Conservation (phyloP, 169 alveolate species). For the Haemoproteus tartakovskyi region DNA sequence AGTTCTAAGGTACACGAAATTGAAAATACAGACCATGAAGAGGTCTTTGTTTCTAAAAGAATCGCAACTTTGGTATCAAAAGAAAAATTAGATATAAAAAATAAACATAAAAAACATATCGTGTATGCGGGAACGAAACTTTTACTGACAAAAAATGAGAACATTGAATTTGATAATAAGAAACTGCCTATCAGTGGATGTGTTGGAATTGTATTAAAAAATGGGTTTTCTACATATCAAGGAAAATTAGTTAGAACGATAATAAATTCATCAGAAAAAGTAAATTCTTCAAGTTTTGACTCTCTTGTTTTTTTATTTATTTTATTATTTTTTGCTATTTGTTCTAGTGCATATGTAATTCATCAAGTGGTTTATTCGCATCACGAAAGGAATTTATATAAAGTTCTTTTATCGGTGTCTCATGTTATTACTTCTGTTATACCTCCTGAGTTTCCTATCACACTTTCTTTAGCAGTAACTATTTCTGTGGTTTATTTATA, state of each 20-base stretch:
- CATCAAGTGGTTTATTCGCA: slow-evolving; percentile 66
- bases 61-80: slow-evolving; percentile 65
- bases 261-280: slow-evolving; percentile 90
- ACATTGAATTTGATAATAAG: slow-evolving; percentile 47
- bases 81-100: slow-evolving; percentile 48
- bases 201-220: slow-evolving; percentile 70
- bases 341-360: slow-evolving; percentile 91
- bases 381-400: slow-evolving; percentile 73
- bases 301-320: slow-evolving; percentile 90
- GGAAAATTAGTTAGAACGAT: slow-evolving; percentile 97
- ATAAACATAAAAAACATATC: slow-evolving; percentile 80
- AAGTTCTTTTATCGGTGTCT: slow-evolving; percentile 91
- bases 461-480: slow-evolving; percentile 96
- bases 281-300: slow-evolving; percentile 88
- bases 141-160: slow-evolving; percentile 78
- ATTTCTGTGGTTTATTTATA: slow-evolving; percentile 89
- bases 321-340: slow-evolving; percentile 90
- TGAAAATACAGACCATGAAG: no score
- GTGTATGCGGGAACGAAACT: slow-evolving; percentile 93
- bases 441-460: slow-evolving; percentile 99
- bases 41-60: no score
- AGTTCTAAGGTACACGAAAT: no score
- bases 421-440: slow-evolving; percentile 96
- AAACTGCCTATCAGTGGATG: slow-evolving; percentile 68
- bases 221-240: slow-evolving; percentile 90